Conservation (phyloP, 768 basidiomycete species). For the Leucocoprinus leucothites region DNA sequence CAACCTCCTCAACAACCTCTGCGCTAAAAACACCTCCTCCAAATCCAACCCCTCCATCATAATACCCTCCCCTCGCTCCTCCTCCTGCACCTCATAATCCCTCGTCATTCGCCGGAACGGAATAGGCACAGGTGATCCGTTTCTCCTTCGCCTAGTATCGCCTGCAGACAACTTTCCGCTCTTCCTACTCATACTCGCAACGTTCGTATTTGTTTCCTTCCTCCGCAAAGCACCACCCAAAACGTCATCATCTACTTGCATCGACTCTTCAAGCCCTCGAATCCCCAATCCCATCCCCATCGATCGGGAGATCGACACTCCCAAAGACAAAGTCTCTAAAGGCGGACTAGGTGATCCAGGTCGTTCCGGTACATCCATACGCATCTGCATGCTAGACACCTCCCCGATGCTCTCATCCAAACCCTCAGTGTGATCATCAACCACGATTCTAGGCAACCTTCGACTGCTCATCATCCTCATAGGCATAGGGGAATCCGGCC, state of each 20-base stretch:
- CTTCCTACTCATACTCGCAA: not conserved
- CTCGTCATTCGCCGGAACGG: not conserved
- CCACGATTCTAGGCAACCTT: not conserved
- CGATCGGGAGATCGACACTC: too few species aligned
- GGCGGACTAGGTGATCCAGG: not conserved
- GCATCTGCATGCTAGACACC: too few species aligned
- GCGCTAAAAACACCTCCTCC: conserved; percentile 33
- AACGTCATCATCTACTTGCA: not conserved
- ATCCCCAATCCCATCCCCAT: not conserved
- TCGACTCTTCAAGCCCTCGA: not conserved
- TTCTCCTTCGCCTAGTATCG: not conserved
- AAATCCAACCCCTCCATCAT: conserved; percentile 18
- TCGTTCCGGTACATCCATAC: not conserved
- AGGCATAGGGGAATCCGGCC: conserved; percentile 6
- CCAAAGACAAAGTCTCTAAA: not conserved
- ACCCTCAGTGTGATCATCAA: not conserved
- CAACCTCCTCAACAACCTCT: conserved; percentile 27
- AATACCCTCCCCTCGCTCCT: conserved; percentile 17
- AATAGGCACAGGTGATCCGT: conserved; percentile 9
- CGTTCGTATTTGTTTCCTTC: not conserved
- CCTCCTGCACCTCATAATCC: not conserved
- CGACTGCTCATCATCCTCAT: not conserved
- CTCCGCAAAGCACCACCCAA: not conserved
- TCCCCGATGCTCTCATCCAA: too few species aligned
- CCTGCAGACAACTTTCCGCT: not conserved